Evolutionary conservation across 495 filamentous ascomycete genomes (phyloP).

Genomic region (Cudoniella acicularis): DNA sequence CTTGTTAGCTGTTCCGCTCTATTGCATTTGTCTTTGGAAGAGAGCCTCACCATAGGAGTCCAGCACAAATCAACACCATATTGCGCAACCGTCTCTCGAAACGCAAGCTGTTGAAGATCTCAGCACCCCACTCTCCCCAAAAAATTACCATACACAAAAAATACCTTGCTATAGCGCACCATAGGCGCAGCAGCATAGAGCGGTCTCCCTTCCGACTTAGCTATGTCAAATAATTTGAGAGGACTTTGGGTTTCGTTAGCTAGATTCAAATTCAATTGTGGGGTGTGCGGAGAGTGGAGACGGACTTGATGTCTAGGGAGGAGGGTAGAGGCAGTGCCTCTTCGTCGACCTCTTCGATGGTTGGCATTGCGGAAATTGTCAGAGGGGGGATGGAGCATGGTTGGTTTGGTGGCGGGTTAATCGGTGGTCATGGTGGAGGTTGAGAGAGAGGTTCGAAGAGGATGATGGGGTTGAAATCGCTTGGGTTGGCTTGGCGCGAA

Average conservation of each 20-base stretch:
- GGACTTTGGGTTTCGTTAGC: slow-evolving; percentile 38
- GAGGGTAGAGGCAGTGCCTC: neutral
- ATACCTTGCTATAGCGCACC: slow-evolving; percentile 60
- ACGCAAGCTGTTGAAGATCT: slow-evolving; percentile 47
- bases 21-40: neutral
- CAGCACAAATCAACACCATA: slow-evolving; percentile 62
- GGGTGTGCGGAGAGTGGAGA: neutral
- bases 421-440: neutral
- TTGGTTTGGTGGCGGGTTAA: neutral
- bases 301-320: slow-evolving; percentile 14
- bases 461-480: neutral
- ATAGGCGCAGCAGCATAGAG: slow-evolving; percentile 63
- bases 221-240: slow-evolving; percentile 54
- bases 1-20: neutral
- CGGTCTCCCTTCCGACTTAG: slow-evolving; percentile 45
- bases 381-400: neutral
- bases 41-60: slow-evolving; percentile 54
- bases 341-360: neutral
- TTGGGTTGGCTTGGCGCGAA: neutral
- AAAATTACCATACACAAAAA: neutral
- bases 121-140: neutral
- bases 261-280: neutral
- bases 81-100: slow-evolving; percentile 54
- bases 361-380: slow-evolving; percentile 3
- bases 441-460: neutral